phyloP scores from a whole-genome alignment of 345 rosid species.

The Aegle marmelos region DNA sequence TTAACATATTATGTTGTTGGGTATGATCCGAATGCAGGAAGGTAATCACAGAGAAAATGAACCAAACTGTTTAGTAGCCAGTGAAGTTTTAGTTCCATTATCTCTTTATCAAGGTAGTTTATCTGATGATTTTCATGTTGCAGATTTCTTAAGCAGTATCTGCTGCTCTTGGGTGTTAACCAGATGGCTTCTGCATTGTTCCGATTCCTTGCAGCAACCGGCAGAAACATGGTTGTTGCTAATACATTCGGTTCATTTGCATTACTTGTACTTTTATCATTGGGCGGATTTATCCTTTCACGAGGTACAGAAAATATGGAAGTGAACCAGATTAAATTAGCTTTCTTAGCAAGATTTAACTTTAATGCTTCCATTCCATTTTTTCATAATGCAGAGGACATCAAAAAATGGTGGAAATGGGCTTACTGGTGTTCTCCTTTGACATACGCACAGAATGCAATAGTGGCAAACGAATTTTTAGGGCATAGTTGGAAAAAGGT shows the following conservation, averaged over 20 bases:
- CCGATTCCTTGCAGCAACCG: conserved; percentile 47
- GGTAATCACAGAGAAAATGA: conserved; percentile 30
- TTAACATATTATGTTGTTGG: conserved; percentile 69
- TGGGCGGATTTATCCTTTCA: conserved; percentile 46
- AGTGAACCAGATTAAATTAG: neutral
- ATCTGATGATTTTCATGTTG: conserved; percentile 4
- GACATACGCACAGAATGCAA: conserved; percentile 64
- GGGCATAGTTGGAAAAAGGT: conserved; percentile 54
- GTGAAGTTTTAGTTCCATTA: neutral
- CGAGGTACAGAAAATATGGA: conserved; percentile 12
- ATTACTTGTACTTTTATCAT: conserved; percentile 36
- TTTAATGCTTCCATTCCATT: neutral
- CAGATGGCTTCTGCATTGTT: conserved; percentile 56
- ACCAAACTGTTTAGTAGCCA: neutral
- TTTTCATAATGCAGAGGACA: conserved; percentile 33
- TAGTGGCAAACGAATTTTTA: conserved; percentile 45
- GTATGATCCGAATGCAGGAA: conserved; percentile 63
- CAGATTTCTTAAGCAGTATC: conserved; percentile 52
- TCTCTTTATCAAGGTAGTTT: neutral
- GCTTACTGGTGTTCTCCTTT: conserved; percentile 58
- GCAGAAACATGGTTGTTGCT: conserved; percentile 50
- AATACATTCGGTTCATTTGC: conserved; percentile 48
- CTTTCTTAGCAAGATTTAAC: neutral
- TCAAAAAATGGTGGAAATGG: conserved; percentile 68
- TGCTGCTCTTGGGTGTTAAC: conserved; percentile 36